Conservation (phyloP, 768 basidiomycete genomes). For the Trametes gibbosa region DNA sequence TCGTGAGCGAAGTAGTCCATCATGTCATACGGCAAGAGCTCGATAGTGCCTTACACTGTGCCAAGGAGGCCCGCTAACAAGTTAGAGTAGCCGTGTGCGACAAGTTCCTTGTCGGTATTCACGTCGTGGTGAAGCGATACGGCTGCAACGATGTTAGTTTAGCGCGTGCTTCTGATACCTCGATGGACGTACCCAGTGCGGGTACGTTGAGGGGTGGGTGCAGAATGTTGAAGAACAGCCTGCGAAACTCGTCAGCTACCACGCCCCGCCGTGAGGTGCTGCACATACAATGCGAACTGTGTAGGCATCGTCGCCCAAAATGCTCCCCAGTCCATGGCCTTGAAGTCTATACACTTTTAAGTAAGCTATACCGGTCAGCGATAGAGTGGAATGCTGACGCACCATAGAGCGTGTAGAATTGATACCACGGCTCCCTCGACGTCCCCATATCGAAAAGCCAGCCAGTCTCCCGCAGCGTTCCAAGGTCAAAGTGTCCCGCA, state of each 20-base stretch:
- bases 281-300: constrained; percentile 81
- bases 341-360: constrained; percentile 49
- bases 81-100: constrained; percentile 92
- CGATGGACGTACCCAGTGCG: constrained; percentile 58
- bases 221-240: constrained; percentile 80
- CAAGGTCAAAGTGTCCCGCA: constrained; percentile 59
- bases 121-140: constrained; percentile 88
- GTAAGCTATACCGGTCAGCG: neutral
- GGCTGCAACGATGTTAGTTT: constrained; percentile 39
- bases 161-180: neutral
- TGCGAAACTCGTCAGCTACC: constrained; percentile 25
- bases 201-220: constrained; percentile 90
- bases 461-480: constrained; percentile 55
- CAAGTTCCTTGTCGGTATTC: constrained; percentile 88
- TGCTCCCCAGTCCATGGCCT: constrained; percentile 55
- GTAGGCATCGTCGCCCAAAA: constrained; percentile 88
- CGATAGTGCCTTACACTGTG: constrained; percentile 61
- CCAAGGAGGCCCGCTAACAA: constrained; percentile 76
- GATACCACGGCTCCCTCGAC: constrained; percentile 65
- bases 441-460: constrained; percentile 84
- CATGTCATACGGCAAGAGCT: no score
- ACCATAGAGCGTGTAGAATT: constrained; percentile 83
- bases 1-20: neutral
- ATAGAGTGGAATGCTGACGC: neutral
- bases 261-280: constrained; percentile 24